Conservation (phyloP, 2,329 filamentous ascomycete genomes). For the Dactylonectria estremocensis region DNA sequence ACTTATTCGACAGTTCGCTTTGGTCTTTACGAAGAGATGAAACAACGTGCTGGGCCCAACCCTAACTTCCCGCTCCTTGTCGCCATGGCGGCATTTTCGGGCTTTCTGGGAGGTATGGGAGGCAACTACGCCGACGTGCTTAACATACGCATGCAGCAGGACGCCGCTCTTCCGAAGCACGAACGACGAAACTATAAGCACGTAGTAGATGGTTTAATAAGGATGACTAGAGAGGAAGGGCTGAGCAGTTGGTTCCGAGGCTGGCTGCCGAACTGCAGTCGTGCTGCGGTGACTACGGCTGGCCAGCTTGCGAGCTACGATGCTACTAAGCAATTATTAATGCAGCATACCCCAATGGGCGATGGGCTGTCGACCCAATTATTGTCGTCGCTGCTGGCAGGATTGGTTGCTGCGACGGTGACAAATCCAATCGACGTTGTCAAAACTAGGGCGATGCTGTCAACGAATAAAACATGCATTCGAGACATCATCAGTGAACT, state of each 20-base stretch:
- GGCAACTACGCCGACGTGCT: constrained; percentile 97
- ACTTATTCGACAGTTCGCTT: constrained; percentile 97
- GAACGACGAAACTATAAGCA: constrained; percentile 90
- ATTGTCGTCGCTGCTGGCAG: constrained; percentile 81
- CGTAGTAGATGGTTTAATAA: constrained; percentile 86
- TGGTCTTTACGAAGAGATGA: constrained; percentile 94
- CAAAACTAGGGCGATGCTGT: constrained; percentile 89
- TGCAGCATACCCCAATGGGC: constrained; percentile 75
- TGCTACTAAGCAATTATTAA: constrained; percentile 79
- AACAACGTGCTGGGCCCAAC: constrained; percentile 58
- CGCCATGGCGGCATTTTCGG: constrained; percentile 85
- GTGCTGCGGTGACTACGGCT: constrained; percentile 88
- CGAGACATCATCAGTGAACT: constrained; percentile 74
- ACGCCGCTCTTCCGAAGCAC: constrained; percentile 79
- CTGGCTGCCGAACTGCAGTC: constrained; percentile 84
- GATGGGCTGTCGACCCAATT: constrained; percentile 85
- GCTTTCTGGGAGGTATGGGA: constrained; percentile 88
- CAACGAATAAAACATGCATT: constrained; percentile 65
- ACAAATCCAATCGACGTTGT: constrained; percentile 90
- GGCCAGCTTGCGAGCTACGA: constrained; percentile 89
- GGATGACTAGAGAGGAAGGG: constrained; percentile 90
- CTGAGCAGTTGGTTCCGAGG: constrained; percentile 83
- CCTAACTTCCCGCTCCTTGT: constrained; percentile 82
- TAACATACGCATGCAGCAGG: constrained; percentile 99
- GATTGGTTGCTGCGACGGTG: constrained; percentile 86